phyloP scores from a whole-genome alignment of 345 rosid species.

The Melaleuca alternifolia region DNA sequence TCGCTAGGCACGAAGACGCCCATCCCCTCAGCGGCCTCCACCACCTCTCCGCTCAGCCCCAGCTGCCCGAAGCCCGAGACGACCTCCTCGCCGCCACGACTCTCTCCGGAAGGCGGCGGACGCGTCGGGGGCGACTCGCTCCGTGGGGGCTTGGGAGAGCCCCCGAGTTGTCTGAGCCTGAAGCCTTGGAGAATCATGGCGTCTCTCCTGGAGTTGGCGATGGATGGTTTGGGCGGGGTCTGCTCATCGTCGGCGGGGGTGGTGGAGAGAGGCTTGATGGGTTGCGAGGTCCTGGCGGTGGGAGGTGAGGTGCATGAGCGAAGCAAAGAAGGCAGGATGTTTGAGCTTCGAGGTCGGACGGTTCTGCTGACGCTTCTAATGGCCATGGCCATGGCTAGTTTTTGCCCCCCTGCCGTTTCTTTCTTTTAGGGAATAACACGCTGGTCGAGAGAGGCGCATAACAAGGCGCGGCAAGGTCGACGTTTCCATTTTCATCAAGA shows the following conservation, averaged over 20 bases:
- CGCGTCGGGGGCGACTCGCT: slow-evolving; percentile 9
- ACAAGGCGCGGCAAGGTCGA: not conserved
- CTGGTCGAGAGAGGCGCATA: not conserved
- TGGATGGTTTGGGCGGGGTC: not conserved
- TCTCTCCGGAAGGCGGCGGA: slow-evolving; percentile 1
- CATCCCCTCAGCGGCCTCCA: slow-evolving; percentile 62
- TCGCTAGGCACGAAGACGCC: slow-evolving; percentile 77
- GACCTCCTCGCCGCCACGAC: slow-evolving; percentile 23
- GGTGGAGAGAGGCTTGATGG: not conserved
- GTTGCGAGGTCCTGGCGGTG: slow-evolving; percentile 1
- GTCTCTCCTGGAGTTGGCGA: slow-evolving; percentile 25
- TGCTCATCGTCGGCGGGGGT: slow-evolving; percentile 2
- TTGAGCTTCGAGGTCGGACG: not conserved
- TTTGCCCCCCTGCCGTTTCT: not conserved
- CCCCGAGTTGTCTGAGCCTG: slow-evolving; percentile 55
- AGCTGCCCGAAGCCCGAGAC: slow-evolving; percentile 56
- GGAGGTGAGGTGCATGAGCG: slow-evolving; percentile 19
- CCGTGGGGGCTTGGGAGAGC: slow-evolving; percentile 17
- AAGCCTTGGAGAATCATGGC: slow-evolving; percentile 65
- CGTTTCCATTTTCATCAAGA: not conserved
- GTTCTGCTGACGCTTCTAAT: not conserved
- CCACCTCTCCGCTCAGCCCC: slow-evolving; percentile 68
- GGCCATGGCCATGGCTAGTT: not conserved
- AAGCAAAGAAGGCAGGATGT: slow-evolving; percentile 20
- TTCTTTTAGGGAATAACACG: not conserved